phyloP scores from a whole-genome alignment of 257 asterid genomes.

The Leptodermis oblonga region DNA sequence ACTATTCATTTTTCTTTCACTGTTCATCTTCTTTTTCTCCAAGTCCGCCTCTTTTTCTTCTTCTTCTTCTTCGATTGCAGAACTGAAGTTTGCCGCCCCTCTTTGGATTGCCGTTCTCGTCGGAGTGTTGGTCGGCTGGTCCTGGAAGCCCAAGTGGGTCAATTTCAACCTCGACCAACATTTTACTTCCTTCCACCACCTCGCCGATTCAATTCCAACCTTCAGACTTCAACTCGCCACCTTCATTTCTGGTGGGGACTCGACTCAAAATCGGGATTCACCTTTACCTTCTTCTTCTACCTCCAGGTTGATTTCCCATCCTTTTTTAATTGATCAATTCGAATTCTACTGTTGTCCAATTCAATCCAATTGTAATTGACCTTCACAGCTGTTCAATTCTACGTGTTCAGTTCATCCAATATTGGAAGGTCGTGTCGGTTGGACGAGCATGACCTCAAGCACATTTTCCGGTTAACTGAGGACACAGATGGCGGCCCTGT shows the following conservation, averaged over 20 bases:
- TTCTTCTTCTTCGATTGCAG: no score
- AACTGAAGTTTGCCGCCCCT: no score
- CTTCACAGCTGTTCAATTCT: conserved; percentile 18
- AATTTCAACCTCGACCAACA: no score
- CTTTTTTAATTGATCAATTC: not conserved
- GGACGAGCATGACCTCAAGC: conserved; percentile 56
- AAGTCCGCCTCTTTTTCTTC: no score
- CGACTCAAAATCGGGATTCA: conserved; percentile 24
- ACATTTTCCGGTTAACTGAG: conserved; percentile 52
- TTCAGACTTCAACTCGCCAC: no score
- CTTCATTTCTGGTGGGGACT: conserved; percentile 42
- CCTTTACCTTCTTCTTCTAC: conserved; percentile 23
- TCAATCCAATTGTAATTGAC: not conserved
- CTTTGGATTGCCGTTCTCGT: no score
- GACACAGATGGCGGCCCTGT: conserved; percentile 73
- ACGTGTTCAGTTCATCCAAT: conserved; percentile 44
- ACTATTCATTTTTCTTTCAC: no score
- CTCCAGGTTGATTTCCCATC: conserved; percentile 38
- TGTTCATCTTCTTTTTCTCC: no score
- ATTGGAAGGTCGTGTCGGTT: conserved; percentile 43
- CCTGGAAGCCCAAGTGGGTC: no score
- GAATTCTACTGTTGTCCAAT: not conserved
- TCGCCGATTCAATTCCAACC: no score
- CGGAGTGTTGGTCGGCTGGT: no score
- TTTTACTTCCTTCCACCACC: no score